These are phyloP conservation scores for Penicillium sclerotiorum DNA, from an alignment of 2,329 filamentous ascomycete species.

Conservation along the genomic window DNA sequence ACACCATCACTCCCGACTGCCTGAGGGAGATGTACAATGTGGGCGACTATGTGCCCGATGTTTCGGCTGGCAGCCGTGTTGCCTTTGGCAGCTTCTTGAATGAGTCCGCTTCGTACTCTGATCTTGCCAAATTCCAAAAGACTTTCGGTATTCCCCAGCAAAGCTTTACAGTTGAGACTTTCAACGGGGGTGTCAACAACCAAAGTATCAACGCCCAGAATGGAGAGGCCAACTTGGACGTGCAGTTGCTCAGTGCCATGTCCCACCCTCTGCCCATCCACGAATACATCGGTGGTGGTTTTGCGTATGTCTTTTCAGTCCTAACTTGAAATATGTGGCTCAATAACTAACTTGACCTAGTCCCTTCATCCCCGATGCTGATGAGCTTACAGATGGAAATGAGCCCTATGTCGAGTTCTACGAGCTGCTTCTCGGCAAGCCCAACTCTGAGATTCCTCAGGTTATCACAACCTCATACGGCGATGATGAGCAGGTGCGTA, in stretches of 20 bases:
- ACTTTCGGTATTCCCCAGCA: conserved; percentile 47
- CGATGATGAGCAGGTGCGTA: conserved; percentile 57
- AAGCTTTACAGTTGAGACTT: conserved; percentile 32
- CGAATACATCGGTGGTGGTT: conserved; percentile 60
- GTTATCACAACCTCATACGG: conserved; percentile 68
- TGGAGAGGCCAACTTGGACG: conserved; percentile 62
- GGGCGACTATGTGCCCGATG: conserved; percentile 49
- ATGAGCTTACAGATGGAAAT: conserved; percentile 56
- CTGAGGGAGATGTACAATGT: conserved; percentile 55
- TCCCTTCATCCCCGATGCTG: conserved; percentile 54
- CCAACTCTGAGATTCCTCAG: conserved; percentile 56
- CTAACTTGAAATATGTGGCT: not conserved
- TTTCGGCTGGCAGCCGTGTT: conserved; percentile 51
- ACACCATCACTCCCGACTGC: conserved; percentile 51
- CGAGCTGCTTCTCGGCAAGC: conserved; percentile 57
- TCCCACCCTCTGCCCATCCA: conserved; percentile 57
- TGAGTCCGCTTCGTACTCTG: conserved; percentile 52
- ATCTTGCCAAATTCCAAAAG: conserved; percentile 47
- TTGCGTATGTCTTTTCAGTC: conserved; percentile 34
- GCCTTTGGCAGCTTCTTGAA: conserved; percentile 58
- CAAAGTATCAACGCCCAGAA: conserved; percentile 44
- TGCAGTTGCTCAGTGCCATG: conserved; percentile 60
- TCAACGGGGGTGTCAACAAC: conserved; percentile 47
- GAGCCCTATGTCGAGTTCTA: conserved; percentile 70
- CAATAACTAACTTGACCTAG: conserved; percentile 10